Evolutionary conservation across 2,329 filamentous ascomycete genomes (phyloP), one percentile per base, ranked within the genome.

Genomic region (Fusarium scirpi): DNA sequence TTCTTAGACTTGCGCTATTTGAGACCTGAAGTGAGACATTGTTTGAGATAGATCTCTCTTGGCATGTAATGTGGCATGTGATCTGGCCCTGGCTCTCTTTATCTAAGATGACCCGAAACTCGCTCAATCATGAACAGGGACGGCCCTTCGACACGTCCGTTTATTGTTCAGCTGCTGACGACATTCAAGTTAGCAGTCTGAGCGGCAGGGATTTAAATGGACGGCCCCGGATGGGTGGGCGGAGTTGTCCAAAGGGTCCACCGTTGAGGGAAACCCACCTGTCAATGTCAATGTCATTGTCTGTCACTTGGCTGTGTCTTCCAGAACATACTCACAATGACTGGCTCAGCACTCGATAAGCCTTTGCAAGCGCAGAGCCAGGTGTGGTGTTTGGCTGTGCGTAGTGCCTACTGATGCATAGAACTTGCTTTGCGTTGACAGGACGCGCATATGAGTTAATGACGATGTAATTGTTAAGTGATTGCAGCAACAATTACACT

Each of bases 181-280:
- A 58, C 46, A 67, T 62, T 55, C 34, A 30, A 29, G 45, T 48
- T 45, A 47, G 52, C 45, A 67, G 18, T 34, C 48, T 46, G 25
- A 45, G 43, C 41, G 41, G 29, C 67, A 70, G 62, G 67, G 67
- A 52, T 71, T 24, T 71, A 56, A 60, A 68, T 71, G 67, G 67
- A 57, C 5, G 55, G 54, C 24, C 58, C 67, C 41, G 48, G 51
- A 65, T 58, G 49, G 51, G 53, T 57, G 63, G 58, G 54, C 58
- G 47, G 62, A 53, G 53, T 46, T 45, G 41, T 49, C 24, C 32
- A 51, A 55, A 54, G 62, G 58, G 53, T 47, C 62, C 68, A 62
- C 62, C 40, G 41, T 25, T 49, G 38, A 46, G 32, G 22, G 15
- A 51, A 65, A 48, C 38, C 55, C 56, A 44, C 46, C 47, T 64